phyloP scores from a whole-genome alignment of 1,284 basidiomycete genomes.

The Tilletia setariae region DNA sequence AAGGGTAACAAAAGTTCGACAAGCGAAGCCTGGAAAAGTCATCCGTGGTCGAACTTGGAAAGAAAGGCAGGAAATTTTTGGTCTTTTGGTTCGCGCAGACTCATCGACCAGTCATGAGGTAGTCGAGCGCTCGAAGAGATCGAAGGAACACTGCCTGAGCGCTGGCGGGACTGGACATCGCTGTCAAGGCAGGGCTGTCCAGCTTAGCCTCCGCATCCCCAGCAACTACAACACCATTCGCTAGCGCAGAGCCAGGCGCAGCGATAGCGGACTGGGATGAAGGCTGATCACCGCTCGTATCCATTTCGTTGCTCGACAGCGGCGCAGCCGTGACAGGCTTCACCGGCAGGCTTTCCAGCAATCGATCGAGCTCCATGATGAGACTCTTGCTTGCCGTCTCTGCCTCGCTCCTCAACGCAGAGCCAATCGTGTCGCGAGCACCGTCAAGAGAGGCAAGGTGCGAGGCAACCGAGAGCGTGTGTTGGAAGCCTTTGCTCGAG shows the following conservation, averaged over 20 bases:
- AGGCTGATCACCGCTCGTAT: background rate
- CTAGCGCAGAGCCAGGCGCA: too few relatives aligned
- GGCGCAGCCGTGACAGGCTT: slow-evolving; percentile 13
- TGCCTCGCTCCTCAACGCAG: slow-evolving; percentile 43
- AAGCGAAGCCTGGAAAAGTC: too few relatives aligned
- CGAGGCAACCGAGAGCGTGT: slow-evolving; percentile 49
- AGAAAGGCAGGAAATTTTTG: too few relatives aligned
- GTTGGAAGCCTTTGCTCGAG: slow-evolving; percentile 50
- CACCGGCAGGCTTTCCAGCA: slow-evolving; percentile 42
- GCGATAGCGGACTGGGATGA: background rate
- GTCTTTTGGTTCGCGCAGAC: too few relatives aligned
- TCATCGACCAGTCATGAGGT: slow-evolving; percentile 21
- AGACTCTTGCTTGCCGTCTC: slow-evolving; percentile 37
- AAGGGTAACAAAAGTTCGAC: too few relatives aligned
- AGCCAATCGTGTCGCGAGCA: slow-evolving; percentile 41
- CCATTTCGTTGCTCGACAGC: background rate
- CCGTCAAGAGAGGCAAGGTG: slow-evolving; percentile 44
- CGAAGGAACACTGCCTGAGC: slow-evolving; percentile 50
- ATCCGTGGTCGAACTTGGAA: too few relatives aligned
- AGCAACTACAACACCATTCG: background rate
- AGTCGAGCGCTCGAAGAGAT: slow-evolving; percentile 50
- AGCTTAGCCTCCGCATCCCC: slow-evolving; percentile 21
- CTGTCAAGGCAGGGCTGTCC: slow-evolving; percentile 42
- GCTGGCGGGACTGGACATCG: slow-evolving; percentile 47
- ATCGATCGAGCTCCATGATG: slow-evolving; percentile 38